These are phyloP conservation scores for Trichoderma gracile DNA, from an alignment of 2,329 filamentous ascomycete species.

Conservation along the genomic window DNA sequence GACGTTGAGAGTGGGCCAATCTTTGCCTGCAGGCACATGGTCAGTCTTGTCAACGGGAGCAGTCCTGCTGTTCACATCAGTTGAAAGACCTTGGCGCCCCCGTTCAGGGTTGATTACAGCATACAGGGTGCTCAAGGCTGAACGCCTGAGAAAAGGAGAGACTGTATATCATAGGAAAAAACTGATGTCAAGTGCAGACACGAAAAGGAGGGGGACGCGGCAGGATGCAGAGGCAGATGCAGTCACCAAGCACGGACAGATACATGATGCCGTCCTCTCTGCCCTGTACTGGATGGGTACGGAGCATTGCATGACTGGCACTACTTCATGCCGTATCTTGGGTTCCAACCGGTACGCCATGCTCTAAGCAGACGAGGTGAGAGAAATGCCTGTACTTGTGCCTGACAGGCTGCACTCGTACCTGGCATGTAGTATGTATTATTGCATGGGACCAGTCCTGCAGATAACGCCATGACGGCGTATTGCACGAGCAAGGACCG, in stretches of 20 bases:
- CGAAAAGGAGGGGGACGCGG: neutral
- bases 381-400: neutral
- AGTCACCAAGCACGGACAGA: conserved; percentile 4
- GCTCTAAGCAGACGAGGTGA: neutral
- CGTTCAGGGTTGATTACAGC: too few species aligned
- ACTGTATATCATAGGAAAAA: too few species aligned
- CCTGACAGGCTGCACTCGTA: neutral
- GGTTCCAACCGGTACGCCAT: too few species aligned
- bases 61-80: too few species aligned
- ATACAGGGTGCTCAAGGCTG: too few species aligned
- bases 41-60: too few species aligned
- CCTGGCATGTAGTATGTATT: neutral
- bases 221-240: neutral
- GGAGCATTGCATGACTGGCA: neutral
- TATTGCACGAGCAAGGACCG: neutral
- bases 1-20: too few species aligned
- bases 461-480: neutral
- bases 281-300: neutral
- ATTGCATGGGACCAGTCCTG: neutral
- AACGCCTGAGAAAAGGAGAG: too few species aligned
- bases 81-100: too few species aligned
- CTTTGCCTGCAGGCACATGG: too few species aligned
- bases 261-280: conserved; percentile 2
- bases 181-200: neutral
- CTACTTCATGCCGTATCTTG: neutral